Evolutionary conservation across 2,329 filamentous ascomycete species (phyloP), one percentile per base, ranked within the genome.

Genomic region (Colletotrichum liaoningense): DNA sequence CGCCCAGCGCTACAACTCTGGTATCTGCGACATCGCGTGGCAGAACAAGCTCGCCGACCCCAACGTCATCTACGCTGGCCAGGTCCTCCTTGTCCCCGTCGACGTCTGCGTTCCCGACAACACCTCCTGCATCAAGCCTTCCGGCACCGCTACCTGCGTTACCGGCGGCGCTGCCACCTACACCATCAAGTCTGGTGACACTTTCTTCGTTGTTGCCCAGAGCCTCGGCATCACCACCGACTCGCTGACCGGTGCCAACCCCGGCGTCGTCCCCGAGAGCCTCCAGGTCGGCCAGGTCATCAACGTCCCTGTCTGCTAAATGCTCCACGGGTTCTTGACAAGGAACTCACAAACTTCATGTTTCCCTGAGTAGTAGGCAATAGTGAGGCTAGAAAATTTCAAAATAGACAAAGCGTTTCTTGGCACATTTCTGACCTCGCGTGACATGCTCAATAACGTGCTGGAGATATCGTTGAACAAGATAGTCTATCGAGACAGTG

Each of bases 141-240:
- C 3, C 7, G 69, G 63, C 14, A 4, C 19, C 19, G 56, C 24
- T 26, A 71, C 69, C 33, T 71, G 69, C 26, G 63, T 71, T 35
- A 69, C 67, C 6, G 35, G 46, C 22, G 56, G 57, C 35, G 9
- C 52, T 19, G 33, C 38, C 28, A 24, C 46, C 8, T 62, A 92
- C 81, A 92, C 88, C 79, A 93, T 97, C 80, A 93, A 93, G 85
- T 94, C 94, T 0, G 94, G 94, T 59, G 92, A 94, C 87, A 90
- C 89, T 9, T 84, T 97, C 80, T 95, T 92, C 5, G 91, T 95
- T 81, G 95, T 97, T 77, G 94, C 94, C 12, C 92, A 97, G 81
- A 92, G 91, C 19, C 97, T 97, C 78, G 94, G 56, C 5, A 68
- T 71, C 33, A 68, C 69, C 56, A 30, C 24, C 5, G 56, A 67